Conservation (phyloP, 2,329 filamentous ascomycete genomes). For the Trichoderma lentiforme region DNA sequence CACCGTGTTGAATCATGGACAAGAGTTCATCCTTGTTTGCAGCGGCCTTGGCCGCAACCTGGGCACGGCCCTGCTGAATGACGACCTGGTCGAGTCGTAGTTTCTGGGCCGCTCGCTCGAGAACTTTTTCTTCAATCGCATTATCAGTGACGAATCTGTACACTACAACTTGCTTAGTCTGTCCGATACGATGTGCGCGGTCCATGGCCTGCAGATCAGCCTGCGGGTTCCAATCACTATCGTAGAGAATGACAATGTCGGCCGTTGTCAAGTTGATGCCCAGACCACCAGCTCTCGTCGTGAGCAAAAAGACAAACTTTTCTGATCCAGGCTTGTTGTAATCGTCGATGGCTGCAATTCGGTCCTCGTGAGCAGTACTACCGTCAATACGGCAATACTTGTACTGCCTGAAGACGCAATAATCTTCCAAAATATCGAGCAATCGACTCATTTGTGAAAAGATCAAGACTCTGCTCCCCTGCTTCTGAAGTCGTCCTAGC, state of each 20-base stretch:
- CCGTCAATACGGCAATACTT: constrained; percentile 98
- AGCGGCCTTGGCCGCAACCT: constrained; percentile 84
- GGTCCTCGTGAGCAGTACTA: constrained; percentile 93
- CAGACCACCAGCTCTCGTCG: constrained; percentile 89
- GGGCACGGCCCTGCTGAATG: constrained; percentile 93
- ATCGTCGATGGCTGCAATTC: constrained; percentile 94
- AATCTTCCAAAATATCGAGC: constrained; percentile 94
- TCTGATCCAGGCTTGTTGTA: constrained; percentile 96
- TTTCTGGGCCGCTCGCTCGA: constrained; percentile 95
- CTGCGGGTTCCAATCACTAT: constrained; percentile 98
- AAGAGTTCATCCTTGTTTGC: constrained; percentile 95
- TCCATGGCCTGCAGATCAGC: constrained; percentile 99
- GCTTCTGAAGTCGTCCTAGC: constrained; percentile 73
- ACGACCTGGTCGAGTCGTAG: constrained; percentile 93
- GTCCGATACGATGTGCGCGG: constrained; percentile 94
- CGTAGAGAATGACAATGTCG: constrained; percentile 93
- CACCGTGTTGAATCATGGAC: constrained; percentile 98
- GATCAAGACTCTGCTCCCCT: constrained; percentile 94
- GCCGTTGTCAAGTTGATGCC: constrained; percentile 95
- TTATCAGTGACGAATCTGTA: constrained; percentile 98
- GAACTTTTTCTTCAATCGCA: constrained; percentile 96
- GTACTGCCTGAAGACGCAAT: constrained; percentile 92
- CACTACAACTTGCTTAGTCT: constrained; percentile 96
- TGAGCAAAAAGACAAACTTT: constrained; percentile 94
- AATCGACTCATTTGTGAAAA: constrained; percentile 99